Evolutionary conservation across 179 eudicot genomes (phyloP).

Genomic region (Nepenthes alata): DNA sequence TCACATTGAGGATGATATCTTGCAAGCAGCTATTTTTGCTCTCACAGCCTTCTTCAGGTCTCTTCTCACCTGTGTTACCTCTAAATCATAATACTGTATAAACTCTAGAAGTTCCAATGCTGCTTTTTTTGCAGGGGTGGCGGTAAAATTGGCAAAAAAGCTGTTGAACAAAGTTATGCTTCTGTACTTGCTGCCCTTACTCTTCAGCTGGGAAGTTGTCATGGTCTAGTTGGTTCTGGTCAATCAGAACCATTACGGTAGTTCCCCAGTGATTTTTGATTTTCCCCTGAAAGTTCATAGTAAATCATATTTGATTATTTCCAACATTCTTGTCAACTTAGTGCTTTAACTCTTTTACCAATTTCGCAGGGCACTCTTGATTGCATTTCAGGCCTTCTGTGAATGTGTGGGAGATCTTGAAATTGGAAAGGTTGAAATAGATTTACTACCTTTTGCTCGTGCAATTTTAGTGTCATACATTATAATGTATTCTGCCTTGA

Average conservation of each 20-base stretch:
- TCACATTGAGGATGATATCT: conserved; percentile 38
- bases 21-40: conserved; percentile 82
- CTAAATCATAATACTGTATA: not conserved
- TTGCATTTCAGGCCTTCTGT: conserved; percentile 94
- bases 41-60: conserved; percentile 95
- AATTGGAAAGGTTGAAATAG: conserved; percentile 77
- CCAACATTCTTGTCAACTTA: not conserved
- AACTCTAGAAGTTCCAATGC: not conserved
- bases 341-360: conserved; percentile 4
- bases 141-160: conserved; percentile 80
- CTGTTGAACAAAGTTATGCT: conserved; percentile 86
- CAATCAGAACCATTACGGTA: conserved; percentile 84
- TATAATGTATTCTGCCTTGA: not conserved
- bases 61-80: conserved; percentile 5
- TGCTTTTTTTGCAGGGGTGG: conserved; percentile 61
- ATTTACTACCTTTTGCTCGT: conserved; percentile 6
- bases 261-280: not conserved
- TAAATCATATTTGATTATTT: not conserved
- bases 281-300: not conserved
- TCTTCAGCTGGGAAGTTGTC: conserved; percentile 91
- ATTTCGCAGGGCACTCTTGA: conserved; percentile 54
- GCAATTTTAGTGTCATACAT: not conserved
- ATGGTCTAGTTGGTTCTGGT: conserved; percentile 65
- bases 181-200: conserved; percentile 77
- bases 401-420: conserved; percentile 99